Evolutionary conservation across 768 basidiomycete species (phyloP), one percentile per base, ranked within the genome.

Genomic region (Kwoniella sp.): DNA sequence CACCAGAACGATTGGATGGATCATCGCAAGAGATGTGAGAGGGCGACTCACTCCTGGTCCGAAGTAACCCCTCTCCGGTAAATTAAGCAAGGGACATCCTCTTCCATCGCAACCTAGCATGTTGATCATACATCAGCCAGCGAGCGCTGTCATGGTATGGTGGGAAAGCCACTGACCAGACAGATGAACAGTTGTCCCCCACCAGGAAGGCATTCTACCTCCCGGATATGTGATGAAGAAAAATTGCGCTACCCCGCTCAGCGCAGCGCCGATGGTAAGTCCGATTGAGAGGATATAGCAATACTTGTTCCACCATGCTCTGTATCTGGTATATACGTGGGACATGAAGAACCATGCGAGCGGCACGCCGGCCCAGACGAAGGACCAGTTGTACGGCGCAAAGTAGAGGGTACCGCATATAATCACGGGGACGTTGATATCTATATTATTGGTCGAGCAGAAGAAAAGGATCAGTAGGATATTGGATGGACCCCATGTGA

Each of bases 341-440:
- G 66, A 61, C 60, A 63, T 63, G 66, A 68, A 76, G 38, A 70
- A 38, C 41, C 45, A 71, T 0, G 68, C 69, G 23, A 73, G 31
- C 22, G 67, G 53, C 25, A 71, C 58, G n/a, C 63, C 63, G 25
- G 70, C 57, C 61, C 60, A 70, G 29, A 61, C 61, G 66, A 68
- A 68, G 23, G 63, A 64, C 51, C 69, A 54, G 20, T 68, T 70
- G 58, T 67, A 66, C 7, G 88, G 88, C 11, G 89, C 88, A 65
- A 89, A 88, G 62, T 72, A 67, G n/a, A 85, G 85, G 26, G 85
- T 84, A 22, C 89, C 88, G 62, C 82, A 85, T 81, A 89, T 87
- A 72, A 91, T 85, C 56, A 90, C 70, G n/a, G 82, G 86, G 53
- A 84, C 80, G 65, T 81, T 83, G 65, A 89, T 74, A 52, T 38